Conservation (phyloP, 2,329 filamentous ascomycete genomes). For the Aureobasidium sp. region DNA sequence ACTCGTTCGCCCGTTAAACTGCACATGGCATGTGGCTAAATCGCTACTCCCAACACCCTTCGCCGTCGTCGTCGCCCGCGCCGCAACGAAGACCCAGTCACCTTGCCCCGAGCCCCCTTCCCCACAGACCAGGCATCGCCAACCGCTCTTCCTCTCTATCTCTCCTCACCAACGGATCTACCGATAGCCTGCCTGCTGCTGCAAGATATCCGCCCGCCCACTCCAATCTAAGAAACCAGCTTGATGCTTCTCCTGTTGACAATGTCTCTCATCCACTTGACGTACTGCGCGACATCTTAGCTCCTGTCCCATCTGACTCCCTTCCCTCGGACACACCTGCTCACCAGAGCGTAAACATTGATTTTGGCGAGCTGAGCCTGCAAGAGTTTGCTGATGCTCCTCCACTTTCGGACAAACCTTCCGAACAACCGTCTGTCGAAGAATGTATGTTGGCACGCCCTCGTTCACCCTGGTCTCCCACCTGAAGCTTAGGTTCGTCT, state of each 20-base stretch:
- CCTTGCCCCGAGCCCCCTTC: slow-evolving; percentile 60
- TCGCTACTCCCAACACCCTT: slow-evolving; percentile 66
- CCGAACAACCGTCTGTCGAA: slow-evolving; percentile 43
- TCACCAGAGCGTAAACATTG: slow-evolving; percentile 23
- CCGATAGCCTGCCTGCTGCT: slow-evolving; percentile 61
- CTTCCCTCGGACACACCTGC: background rate
- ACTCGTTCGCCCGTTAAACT: background rate
- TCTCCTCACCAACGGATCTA: slow-evolving; percentile 64
- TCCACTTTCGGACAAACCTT: slow-evolving; percentile 18
- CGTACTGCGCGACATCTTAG: slow-evolving; percentile 56
- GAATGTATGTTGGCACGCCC: slow-evolving; percentile 11
- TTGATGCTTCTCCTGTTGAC: slow-evolving; percentile 39
- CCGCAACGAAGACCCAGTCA: slow-evolving; percentile 59
- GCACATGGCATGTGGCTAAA: slow-evolving; percentile 71
- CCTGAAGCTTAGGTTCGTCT: slow-evolving; percentile 12
- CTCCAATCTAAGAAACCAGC: slow-evolving; percentile 54
- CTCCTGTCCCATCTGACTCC: slow-evolving; percentile 18
- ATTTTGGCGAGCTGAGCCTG: slow-evolving; percentile 72
- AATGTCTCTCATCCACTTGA: slow-evolving; percentile 62
- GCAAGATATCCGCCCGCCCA: slow-evolving; percentile 56
- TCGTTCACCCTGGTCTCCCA: background rate
- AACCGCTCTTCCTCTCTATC: slow-evolving; percentile 73
- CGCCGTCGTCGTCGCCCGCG: slow-evolving; percentile 59
- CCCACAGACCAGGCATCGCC: slow-evolving; percentile 57
- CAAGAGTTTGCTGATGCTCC: slow-evolving; percentile 53